Conservation (phyloP, 495 filamentous ascomycete genomes). For the Trichoderma reesei region DNA sequence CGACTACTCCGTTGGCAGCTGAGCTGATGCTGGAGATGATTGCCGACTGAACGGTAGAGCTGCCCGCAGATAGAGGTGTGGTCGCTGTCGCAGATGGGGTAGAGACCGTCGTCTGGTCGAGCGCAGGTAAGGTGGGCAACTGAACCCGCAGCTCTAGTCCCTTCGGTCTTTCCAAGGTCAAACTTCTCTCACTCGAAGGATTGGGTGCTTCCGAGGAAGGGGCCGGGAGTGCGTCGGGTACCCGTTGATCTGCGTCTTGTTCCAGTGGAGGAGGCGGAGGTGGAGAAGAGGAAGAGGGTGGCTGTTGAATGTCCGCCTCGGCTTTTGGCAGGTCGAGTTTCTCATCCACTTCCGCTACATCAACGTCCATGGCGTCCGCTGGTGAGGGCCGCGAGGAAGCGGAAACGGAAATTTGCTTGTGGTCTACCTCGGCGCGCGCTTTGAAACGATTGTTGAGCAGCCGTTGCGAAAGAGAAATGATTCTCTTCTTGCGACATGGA, state of each 20-base stretch:
- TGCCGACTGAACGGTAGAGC: slow-evolving; percentile 43
- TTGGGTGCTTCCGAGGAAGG: background rate
- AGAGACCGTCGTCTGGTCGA: slow-evolving; percentile 21
- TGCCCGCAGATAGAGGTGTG: slow-evolving; percentile 35
- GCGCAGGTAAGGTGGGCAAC: slow-evolving; percentile 36
- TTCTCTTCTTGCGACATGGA: slow-evolving; percentile 26
- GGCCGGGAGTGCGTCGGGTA: background rate
- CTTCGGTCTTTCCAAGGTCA: slow-evolving; percentile 23
- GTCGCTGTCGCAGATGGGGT: slow-evolving; percentile 25
- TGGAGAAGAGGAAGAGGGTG: background rate
- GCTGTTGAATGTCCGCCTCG: background rate
- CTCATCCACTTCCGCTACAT: background rate
- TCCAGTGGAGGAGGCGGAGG: background rate
- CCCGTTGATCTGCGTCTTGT: background rate
- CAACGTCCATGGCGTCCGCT: slow-evolving; percentile 19
- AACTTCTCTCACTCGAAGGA: background rate
- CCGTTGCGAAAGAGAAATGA: slow-evolving; percentile 38
- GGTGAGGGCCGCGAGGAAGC: slow-evolving; percentile 14
- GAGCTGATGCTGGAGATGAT: slow-evolving; percentile 32
- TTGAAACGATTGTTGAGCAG: slow-evolving; percentile 37
- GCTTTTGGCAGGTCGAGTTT: background rate
- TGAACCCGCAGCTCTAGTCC: slow-evolving; percentile 42
- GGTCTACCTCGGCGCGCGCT: slow-evolving; percentile 27
- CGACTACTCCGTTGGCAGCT: slow-evolving; percentile 32
- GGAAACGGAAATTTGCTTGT: slow-evolving; percentile 16